phyloP scores from a whole-genome alignment of 1,284 basidiomycete species.

The Tranzscheliella williamsii region DNA sequence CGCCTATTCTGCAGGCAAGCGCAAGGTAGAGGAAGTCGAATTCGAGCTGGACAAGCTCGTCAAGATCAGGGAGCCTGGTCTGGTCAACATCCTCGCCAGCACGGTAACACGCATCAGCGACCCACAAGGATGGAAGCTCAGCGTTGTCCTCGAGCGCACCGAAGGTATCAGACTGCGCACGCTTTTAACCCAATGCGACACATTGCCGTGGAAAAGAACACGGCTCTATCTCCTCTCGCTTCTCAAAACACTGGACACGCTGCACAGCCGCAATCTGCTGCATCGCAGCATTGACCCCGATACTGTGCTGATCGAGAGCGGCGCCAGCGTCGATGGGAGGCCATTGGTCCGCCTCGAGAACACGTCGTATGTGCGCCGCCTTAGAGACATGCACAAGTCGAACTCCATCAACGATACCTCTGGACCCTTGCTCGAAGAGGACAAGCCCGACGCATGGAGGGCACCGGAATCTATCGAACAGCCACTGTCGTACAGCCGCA shows the following conservation, averaged over 20 bases:
- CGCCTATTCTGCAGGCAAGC: conserved; percentile 38
- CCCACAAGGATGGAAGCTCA: conserved; percentile 41
- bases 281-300: conserved; percentile 46
- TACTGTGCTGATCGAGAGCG: conserved; percentile 25
- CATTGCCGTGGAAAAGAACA: conserved; percentile 46
- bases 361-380: conserved; percentile 40
- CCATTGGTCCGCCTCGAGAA: conserved; percentile 23
- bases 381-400: conserved; percentile 52
- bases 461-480: conserved; percentile 50
- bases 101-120: conserved; percentile 35
- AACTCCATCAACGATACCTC: conserved; percentile 45
- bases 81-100: conserved; percentile 49
- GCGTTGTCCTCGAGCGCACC: conserved; percentile 35
- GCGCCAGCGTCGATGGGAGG: conserved; percentile 4
- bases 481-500: conserved; percentile 48
- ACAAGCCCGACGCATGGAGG: conserved; percentile 42
- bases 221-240: conserved; percentile 37
- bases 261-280: conserved; percentile 50
- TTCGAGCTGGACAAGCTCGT: conserved; percentile 46
- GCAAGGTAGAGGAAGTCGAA: conserved; percentile 57
- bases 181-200: conserved; percentile 43
- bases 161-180: conserved; percentile 25
- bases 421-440: conserved; percentile 9
- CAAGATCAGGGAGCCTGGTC: conserved; percentile 28
- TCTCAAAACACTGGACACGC: conserved; percentile 45